A percentile compares a stretch with the other conserved stretches of the same genome.
Conservation (phyloP, 176 grass and related monocot genomes). For the Chloris gayana region DNA sequence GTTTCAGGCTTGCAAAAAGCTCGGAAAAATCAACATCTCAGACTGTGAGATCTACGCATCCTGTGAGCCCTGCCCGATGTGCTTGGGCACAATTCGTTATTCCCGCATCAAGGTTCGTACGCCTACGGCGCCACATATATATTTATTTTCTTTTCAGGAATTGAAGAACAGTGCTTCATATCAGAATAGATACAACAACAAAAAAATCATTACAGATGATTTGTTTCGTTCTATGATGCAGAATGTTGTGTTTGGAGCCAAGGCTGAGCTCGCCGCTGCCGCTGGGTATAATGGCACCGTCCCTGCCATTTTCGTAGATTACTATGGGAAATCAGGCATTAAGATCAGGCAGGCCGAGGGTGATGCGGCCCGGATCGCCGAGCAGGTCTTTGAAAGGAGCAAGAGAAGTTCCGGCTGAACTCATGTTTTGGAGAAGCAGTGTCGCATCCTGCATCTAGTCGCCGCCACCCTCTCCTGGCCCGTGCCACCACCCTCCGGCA, state of each 20-base stretch:
- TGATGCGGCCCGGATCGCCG: not conserved
- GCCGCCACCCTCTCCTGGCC: too few relatives aligned
- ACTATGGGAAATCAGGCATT: slow-evolving; percentile 11
- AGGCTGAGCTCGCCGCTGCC: not conserved
- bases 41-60: slow-evolving; percentile 75
- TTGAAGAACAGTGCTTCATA: not conserved
- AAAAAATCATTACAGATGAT: too few relatives aligned
- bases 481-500: too few relatives aligned
- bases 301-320: not conserved
- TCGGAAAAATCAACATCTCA: slow-evolving; percentile 64
- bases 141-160: not conserved
- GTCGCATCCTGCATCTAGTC: too few relatives aligned
- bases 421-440: not conserved
- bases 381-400: not conserved
- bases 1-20: slow-evolving; percentile 70
- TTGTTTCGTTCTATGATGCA: not conserved
- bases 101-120: slow-evolving; percentile 65
- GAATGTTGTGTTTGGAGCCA: slow-evolving; percentile 31
- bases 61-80: slow-evolving; percentile 80
- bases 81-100: slow-evolving; percentile 57
- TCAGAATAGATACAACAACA: not conserved
- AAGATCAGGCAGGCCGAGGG: slow-evolving; percentile 10
- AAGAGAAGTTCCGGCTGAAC: not conserved
- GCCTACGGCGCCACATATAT: not conserved
- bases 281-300: not conserved